These are phyloP conservation scores for Waltiozyma sp. DNA, from an alignment of 1,139 yeast species.

Conservation along the genomic window DNA sequence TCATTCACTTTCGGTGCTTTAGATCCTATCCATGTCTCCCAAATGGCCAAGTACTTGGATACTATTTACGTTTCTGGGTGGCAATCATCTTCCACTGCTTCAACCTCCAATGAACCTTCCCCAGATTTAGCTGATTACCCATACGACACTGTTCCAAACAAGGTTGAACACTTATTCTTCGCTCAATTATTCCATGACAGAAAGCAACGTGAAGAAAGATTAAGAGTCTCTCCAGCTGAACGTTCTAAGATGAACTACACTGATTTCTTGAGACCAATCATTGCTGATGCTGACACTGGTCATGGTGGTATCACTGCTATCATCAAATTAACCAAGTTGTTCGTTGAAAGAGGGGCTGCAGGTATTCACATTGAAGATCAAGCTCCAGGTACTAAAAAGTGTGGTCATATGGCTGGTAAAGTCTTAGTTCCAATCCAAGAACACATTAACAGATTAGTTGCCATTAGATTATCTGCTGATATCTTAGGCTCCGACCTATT, in stretches of 20 bases:
- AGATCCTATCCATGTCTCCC: slow-evolving; percentile 93
- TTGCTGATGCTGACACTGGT: slow-evolving; percentile 98
- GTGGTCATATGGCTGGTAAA: slow-evolving; percentile 97
- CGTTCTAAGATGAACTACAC: slow-evolving; percentile 48
- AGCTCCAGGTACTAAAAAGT: slow-evolving; percentile 97
- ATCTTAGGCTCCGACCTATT: slow-evolving; percentile 79
- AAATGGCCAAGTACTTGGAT: slow-evolving; percentile 93
- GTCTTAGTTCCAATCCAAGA: slow-evolving; percentile 96
- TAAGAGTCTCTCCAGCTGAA: slow-evolving; percentile 45
- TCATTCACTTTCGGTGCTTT: slow-evolving; percentile 93
- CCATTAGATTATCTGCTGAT: slow-evolving; percentile 94
- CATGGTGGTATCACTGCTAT: slow-evolving; percentile 98
- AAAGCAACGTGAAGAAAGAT: slow-evolving; percentile 84
- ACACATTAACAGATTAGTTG: slow-evolving; percentile 87
- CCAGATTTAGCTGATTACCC: slow-evolving; percentile 99
- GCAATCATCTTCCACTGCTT: slow-evolving; percentile 98
- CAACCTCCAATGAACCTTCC: slow-evolving; percentile 93
- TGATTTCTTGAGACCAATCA: slow-evolving; percentile 87
- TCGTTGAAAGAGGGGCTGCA: slow-evolving; percentile 97
- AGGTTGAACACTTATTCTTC: slow-evolving; percentile 93
- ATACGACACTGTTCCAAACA: slow-evolving; percentile 96
- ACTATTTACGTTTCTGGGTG: slow-evolving; percentile 93
- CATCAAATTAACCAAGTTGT: slow-evolving; percentile 89
- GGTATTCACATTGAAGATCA: slow-evolving; percentile 98
- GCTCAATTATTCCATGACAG: slow-evolving; percentile 97